Evolutionary conservation across 805 yeast genomes (phyloP), one percentile per base, ranked within the genome.

Genomic region (Zygosaccharomyces rouxii): DNA sequence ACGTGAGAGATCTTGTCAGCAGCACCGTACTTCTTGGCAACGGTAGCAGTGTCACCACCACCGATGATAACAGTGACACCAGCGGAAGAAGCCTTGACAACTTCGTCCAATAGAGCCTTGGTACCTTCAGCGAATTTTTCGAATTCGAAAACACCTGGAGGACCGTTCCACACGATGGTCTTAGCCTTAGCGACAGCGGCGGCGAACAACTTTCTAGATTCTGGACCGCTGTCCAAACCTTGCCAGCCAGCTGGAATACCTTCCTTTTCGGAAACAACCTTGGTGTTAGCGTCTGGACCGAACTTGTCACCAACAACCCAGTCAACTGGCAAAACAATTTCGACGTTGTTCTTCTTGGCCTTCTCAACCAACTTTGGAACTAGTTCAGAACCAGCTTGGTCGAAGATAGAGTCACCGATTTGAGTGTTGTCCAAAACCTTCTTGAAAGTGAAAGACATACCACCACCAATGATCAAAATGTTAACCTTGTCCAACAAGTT

Each of bases 1-100:
- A 94, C 97, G 75, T 94, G 99, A 46, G 97, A 89, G 67, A 94
- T 81, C 80, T 94, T 88, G 71, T 88, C 96, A 63, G 88, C 90
- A 59, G 84, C 97, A 71, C 97, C 97, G 76, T 77, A 94, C 80
- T 94, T 94, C 89, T 92, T 92, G 68, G 97, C 97, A 61, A 90
- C 94, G 59, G 99, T 94, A 62, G 99, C 99, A 65, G 99, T 94
- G 76, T 94, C 99, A 81, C 99, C 99, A 76, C 99, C 99, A 64
- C 84, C 83, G 66, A 94, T 87, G 75, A 92, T 95, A 57, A 92
- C 96, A 56, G 96, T 86, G 79, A 82, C 82, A 69, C 97, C 97
- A 52, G 81, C 79, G 71, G 80, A 83, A 64, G 89, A 88, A 56
- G 96, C 84, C 69, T 80, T 76, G 60, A 90, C 95, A 67, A 84